These are phyloP conservation scores for Penicillium sp. DNA, from an alignment of 2,329 filamentous ascomycete genomes.

Conservation along the genomic window DNA sequence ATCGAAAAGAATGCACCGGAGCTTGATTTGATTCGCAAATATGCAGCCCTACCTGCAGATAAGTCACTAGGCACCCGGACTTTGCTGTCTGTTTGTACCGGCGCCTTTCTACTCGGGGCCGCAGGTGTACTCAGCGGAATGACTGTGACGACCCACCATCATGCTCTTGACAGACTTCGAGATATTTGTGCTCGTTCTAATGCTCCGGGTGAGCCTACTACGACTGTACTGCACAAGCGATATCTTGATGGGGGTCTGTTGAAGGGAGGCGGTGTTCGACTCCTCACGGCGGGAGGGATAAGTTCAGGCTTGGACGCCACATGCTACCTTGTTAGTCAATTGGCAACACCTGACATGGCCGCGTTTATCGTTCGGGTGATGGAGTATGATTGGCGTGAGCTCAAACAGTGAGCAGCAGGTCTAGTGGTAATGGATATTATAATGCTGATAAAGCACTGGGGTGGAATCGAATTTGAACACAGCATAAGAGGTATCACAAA, in stretches of 20 bases:
- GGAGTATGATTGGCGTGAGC: conserved; percentile 72
- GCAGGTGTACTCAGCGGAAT: conserved; percentile 36
- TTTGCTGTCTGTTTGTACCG: conserved; percentile 43
- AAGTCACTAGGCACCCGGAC: conserved; percentile 26
- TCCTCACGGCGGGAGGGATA: conserved; percentile 77
- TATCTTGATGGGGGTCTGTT: conserved; percentile 21
- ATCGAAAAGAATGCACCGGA: conserved; percentile 20
- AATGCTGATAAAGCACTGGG: not conserved
- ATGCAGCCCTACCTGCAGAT: conserved; percentile 19
- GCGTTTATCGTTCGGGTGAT: conserved; percentile 71
- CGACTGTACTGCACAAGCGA: conserved; percentile 19
- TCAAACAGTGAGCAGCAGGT: conserved; percentile 6
- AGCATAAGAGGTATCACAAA: not conserved
- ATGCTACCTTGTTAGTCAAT: conserved; percentile 78
- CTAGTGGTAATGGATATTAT: not conserved
- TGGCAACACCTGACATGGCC: conserved; percentile 74
- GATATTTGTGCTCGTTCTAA: conserved; percentile 20
- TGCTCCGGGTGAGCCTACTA: not conserved
- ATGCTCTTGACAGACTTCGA: conserved; percentile 21
- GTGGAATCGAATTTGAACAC: not conserved
- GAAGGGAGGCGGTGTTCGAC: conserved; percentile 55
- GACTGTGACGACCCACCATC: conserved; percentile 42
- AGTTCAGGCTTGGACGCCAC: conserved; percentile 79
- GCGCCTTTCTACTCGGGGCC: conserved; percentile 38
- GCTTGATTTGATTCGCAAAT: conserved; percentile 24